phyloP scores from a whole-genome alignment of 208 protist genomes.

The Crithidia expoeki region DNA sequence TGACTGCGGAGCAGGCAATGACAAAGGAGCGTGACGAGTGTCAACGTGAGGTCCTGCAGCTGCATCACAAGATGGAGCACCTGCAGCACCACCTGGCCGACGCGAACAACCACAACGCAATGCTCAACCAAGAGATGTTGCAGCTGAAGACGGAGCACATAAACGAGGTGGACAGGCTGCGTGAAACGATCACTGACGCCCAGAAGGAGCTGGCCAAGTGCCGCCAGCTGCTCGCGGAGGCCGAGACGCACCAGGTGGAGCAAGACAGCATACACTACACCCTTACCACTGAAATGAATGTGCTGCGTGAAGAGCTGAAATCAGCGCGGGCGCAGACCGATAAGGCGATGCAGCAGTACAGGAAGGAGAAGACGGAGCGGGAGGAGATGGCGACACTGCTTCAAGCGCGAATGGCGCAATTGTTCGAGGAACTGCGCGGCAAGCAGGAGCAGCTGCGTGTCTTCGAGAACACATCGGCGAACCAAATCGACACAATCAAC shows the following conservation, averaged over 20 bases:
- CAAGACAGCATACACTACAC: conserved; percentile 37
- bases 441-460: conserved; percentile 38
- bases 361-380: conserved; percentile 43
- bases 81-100: conserved; percentile 43
- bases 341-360: conserved; percentile 30
- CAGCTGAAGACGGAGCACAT: conserved; percentile 52
- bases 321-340: conserved; percentile 29
- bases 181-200: conserved; percentile 38
- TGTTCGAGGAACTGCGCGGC: conserved; percentile 51
- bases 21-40: conserved; percentile 35
- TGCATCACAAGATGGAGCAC: conserved; percentile 48
- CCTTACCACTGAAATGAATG: conserved; percentile 25
- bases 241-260: conserved; percentile 46
- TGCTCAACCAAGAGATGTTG: conserved; percentile 53
- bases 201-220: conserved; percentile 58
- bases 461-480: conserved; percentile 35
- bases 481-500: conserved; percentile 39
- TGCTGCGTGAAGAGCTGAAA: conserved; percentile 39
- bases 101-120: conserved; percentile 60
- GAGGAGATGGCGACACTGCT: conserved; percentile 44
- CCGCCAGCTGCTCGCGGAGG: conserved; percentile 50
- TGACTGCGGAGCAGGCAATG: conserved; percentile 30
- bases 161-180: conserved; percentile 46
- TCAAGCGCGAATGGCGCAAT: conserved; percentile 50
- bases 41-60: conserved; percentile 35